Conservation (phyloP, 1,284 basidiomycete genomes). For the Inonotus obliquus region DNA sequence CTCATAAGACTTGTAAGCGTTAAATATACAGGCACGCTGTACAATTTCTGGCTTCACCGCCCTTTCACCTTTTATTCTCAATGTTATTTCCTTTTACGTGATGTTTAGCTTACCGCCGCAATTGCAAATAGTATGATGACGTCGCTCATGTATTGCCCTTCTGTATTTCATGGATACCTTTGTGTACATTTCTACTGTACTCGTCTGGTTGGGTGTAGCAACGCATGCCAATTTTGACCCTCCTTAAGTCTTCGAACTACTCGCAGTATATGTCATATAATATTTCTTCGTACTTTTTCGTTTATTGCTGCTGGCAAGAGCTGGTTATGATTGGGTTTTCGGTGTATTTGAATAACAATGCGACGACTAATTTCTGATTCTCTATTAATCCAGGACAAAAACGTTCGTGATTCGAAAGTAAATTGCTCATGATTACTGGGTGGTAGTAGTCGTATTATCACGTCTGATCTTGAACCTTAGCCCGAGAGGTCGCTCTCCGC, state of each 20-base stretch:
- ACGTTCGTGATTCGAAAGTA: neutral
- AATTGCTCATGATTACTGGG: neutral
- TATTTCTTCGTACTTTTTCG: neutral
- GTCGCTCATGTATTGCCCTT: neutral
- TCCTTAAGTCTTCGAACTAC: neutral
- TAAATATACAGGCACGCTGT: neutral
- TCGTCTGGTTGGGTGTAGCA: neutral
- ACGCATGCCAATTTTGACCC: neutral
- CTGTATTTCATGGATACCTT: neutral
- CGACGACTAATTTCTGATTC: too few relatives aligned
- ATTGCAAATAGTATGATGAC: neutral
- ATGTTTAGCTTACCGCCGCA: neutral
- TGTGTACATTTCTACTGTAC: neutral
- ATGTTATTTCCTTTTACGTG: neutral
- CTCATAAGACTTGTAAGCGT: neutral
- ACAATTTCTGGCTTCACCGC: neutral
- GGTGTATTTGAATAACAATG: neutral
- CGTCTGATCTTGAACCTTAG: neutral
- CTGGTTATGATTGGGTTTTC: neutral
- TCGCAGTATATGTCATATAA: neutral
- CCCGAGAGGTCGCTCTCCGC: slow-evolving; percentile 9
- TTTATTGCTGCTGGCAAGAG: neutral
- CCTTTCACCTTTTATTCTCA: neutral
- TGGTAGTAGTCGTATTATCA: neutral
- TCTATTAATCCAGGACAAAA: too few relatives aligned